Base-by-base conservation (phyloP, 305 asterid species). In the Fraxinus albicans region DNA sequence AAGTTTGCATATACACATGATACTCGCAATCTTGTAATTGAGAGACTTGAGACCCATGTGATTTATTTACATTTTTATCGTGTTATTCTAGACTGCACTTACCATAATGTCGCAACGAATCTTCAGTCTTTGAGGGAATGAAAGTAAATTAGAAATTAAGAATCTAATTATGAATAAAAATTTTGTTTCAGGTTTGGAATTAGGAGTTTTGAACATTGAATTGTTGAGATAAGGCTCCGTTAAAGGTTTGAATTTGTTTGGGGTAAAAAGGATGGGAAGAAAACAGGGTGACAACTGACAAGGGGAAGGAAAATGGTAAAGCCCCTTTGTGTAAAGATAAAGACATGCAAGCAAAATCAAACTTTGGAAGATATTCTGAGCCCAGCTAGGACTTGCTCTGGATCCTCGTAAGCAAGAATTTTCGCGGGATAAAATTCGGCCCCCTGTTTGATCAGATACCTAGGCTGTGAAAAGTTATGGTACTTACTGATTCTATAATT, bases 281-380 rank as follows among this genome's bases (percentile, higher is more conserved):
- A 83, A 82, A 63, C 77, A 31, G 12, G 78, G 76, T 65, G 77
- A 63, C 33, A 29, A 29, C 33, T 29, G 33, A 29, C 73, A 77
- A 79, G 83, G 88, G 82, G 84, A 84, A 84, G 77, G 86, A 84
- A 84, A 85, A 23, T 42, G 84, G 21, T 47, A 58, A 77, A 67
- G 79, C 82, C 80, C 40, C 87, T 78, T 21, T 47, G 70, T 15
- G 75, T 47, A 63, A 75, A 82, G 87, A 85, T 67, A 50, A 79
- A 83, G 88, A 86, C 55, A 65, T 50, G 74, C 83, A 31, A 19
- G 50, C 38, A 38, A 86, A 86, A n/a, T 89, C 88, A 35, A 23
- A 91, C 19, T 88, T 88, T 84, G 97, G 96, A 82, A 89, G 80
- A 83, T 86, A 85, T 79, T 85, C 94, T 77, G 92, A 60, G 78